A percentile compares a stretch with the other conserved stretches of the same genome.
Conservation (phyloP, 768 basidiomycete species). For the Kwoniella shandongensis region DNA sequence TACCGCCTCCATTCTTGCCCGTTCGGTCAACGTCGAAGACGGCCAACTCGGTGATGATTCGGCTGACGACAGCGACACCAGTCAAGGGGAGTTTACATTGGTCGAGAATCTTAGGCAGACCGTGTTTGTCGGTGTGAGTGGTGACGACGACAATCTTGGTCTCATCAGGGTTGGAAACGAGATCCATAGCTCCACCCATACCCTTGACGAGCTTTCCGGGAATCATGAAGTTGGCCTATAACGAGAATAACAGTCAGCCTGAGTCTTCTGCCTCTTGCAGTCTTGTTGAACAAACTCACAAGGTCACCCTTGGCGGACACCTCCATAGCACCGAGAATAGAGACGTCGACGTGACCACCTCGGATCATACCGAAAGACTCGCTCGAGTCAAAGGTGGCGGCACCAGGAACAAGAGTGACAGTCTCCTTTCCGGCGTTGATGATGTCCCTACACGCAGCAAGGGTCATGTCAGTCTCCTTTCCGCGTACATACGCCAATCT, state of each 20-base stretch:
- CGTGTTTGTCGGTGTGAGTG: constrained; percentile 88
- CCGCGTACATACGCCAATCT: background rate
- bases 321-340: constrained; percentile 88
- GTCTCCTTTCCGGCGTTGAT: constrained; percentile 53
- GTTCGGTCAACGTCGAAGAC: constrained; percentile 82
- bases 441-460: constrained; percentile 37
- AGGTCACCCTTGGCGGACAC: constrained; percentile 87
- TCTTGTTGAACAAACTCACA: constrained; percentile 8
- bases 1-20: constrained; percentile 59
- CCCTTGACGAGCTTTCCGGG: constrained; percentile 67
- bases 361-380: constrained; percentile 98
- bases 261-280: no score
- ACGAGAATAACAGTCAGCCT: no score
- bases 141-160: constrained; percentile 85
- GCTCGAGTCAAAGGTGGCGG: constrained; percentile 86
- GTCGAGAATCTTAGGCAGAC: constrained; percentile 80
- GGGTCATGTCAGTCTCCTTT: background rate
- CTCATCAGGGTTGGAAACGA: constrained; percentile 92
- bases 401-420: constrained; percentile 85
- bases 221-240: constrained; percentile 89
- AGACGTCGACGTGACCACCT: constrained; percentile 89
- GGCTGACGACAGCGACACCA: constrained; percentile 81
- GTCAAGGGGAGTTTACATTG: constrained; percentile 82
- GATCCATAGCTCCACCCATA: constrained; percentile 95
- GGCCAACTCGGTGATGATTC: constrained; percentile 83